Base-by-base conservation (phyloP, 768 basidiomycete species). In the Suillus discolor region DNA sequence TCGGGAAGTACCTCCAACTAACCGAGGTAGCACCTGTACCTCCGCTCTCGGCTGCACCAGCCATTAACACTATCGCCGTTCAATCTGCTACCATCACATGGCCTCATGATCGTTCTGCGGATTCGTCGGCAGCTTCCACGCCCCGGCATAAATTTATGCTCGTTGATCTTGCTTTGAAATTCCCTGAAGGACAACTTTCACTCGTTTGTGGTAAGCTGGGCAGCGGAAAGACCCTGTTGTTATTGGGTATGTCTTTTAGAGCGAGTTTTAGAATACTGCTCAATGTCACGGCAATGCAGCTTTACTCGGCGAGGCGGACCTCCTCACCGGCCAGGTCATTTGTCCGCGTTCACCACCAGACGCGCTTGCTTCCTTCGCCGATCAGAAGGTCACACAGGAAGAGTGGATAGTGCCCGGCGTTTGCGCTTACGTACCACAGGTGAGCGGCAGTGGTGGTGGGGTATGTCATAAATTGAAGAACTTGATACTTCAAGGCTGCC, bases 181-280 rank as follows among this genome's bases (percentile, higher is more conserved):
- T 97, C 79, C 95, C 95, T 0, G 76, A 80, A 15, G 92, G 92
- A 34, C 85, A 92, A 75, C 81, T 97, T 31, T 90, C 92, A 2
- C 82, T 97, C 18, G 85, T 97, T 20, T 96, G 94, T 71, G 96
- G 96, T 2, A 93, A 94, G 72, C 81, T 97, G 12, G 95, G 94
- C 4, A 91, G 91, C 20, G 95, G 96, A 34, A 97, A 97, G 79
- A 92, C 94, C 0, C 79, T 97, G 7, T 74, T 97, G 38, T 78
- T 97, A n/a, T 81, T 91, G 39, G 84, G 91, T 85, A 68, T 6
- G 74, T 62, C 6, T 44, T 25, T 28, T 41, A 4, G 39, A 41
- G 57, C 38, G 6, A 51, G 31, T 25, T 7, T 11, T 63, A 12
- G 41, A 45, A n/a, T 38, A 57, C n/a, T 31, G 51, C 23, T 64